Evolutionary conservation across 208 protist species (phyloP), one percentile per base, ranked within the genome.

Genomic region (Acanthamoeba lenticulata): DNA sequence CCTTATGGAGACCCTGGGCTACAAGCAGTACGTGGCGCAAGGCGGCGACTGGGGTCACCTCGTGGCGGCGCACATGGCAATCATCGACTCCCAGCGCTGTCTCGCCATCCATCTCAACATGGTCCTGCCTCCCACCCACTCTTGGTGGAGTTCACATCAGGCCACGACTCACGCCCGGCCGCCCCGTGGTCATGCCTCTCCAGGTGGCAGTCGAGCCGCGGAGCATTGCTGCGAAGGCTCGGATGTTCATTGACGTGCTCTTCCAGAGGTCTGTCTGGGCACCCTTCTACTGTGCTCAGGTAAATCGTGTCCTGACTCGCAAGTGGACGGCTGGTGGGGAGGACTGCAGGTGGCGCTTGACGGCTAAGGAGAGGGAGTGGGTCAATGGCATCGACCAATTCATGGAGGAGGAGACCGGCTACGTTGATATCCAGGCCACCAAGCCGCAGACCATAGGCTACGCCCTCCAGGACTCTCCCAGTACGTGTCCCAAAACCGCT

Each of bases 361-460:
- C 55, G 13, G 55, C 49, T 0, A 52, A 92, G 49, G 86, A 92
- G 57, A 44, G 49, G 52, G 44, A 92, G 60, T 65, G 86, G 49
- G 7, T 92, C 9, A 45, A 32, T 15, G 36, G 34, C 24, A 24
- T 74, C 21, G 57, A 92, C 15, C n/a, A 92, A 24, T 92, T 92
- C 36, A 2, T 52, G n/a, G 60, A 92, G 57, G 44, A 62, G 34
- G 86, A 74, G 40, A 62, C 40, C 13, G 86, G 86, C 27, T 92
- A 92, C 40, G 49, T 74, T 3, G 47, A 62, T 11, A 74, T 92
- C 24, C 86, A 92, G 36, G 55, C 40, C 24, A 92, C 57, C 86
- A 92, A 92, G 60, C 86, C 86, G 2, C 86, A 92, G 57, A 92
- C 86, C 27, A 65, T 88, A 21, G 77, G 77, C 47, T 88, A 88